phyloP scores from a whole-genome alignment of 306 rosid species.

The Citrullus amarus region DNA sequence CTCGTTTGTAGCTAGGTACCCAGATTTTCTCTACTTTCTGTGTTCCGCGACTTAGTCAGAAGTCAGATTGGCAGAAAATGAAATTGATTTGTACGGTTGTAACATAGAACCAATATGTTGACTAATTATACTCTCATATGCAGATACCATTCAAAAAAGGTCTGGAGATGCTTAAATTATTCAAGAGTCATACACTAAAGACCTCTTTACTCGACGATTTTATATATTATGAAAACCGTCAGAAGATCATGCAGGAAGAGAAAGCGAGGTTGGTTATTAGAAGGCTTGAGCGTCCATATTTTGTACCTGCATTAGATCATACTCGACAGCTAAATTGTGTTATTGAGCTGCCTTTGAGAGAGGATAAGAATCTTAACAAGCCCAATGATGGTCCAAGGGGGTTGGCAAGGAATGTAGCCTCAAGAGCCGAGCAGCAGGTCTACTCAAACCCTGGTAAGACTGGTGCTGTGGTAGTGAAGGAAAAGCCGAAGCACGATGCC shows the following conservation, averaged over 20 bases:
- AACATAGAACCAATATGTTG: not conserved
- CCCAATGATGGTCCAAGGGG: constrained; percentile 19
- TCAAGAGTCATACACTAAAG: constrained; percentile 62
- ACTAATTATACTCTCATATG: constrained; percentile 16
- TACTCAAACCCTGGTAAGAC: constrained; percentile 16
- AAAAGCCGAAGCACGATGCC: constrained; percentile 16
- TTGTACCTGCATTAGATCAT: constrained; percentile 33
- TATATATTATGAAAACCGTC: constrained; percentile 79
- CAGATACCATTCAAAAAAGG: constrained; percentile 71
- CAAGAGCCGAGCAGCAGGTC: constrained; percentile 28
- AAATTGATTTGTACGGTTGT: not conserved
- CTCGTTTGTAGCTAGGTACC: not conserved
- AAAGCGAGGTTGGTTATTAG: constrained; percentile 47
- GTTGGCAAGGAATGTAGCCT: constrained; percentile 14
- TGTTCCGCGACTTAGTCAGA: not conserved
- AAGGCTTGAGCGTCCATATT: constrained; percentile 35
- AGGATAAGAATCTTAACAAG: constrained; percentile 22
- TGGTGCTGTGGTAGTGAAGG: constrained; percentile 12
- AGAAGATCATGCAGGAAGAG: constrained; percentile 80
- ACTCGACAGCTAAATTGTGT: constrained; percentile 41
- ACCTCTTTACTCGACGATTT: constrained; percentile 86
- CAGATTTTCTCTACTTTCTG: not conserved
- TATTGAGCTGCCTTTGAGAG: constrained; percentile 23
- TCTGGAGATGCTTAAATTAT: constrained; percentile 69
- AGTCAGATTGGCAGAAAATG: not conserved